Percentiles rank a stretch among this genome's conserved stretches.
phyloP scores from a whole-genome alignment of 1,284 basidiomycete species.

The Trichosporon inkin region DNA sequence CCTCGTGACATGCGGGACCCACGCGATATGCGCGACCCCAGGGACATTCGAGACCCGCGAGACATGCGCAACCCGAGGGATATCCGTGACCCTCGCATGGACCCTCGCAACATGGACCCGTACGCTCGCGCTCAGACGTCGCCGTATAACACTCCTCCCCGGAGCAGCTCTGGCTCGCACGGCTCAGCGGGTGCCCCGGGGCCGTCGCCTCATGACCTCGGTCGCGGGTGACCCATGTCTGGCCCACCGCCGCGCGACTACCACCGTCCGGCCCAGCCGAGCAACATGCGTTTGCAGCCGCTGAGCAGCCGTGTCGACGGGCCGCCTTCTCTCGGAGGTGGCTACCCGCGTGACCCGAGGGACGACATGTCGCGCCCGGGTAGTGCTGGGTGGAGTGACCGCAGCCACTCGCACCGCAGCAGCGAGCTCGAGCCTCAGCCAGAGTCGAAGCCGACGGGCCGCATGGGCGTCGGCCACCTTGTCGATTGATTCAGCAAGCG shows the following conservation, averaged over 20 bases:
- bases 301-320: slow-evolving; percentile 19
- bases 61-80: not conserved
- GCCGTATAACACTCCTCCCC: slow-evolving; percentile 11
- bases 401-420: slow-evolving; percentile 12
- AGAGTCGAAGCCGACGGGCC: slow-evolving; percentile 18
- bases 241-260: slow-evolving; percentile 13
- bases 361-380: slow-evolving; percentile 16
- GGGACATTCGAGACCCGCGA: not conserved
- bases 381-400: slow-evolving; percentile 18
- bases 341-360: slow-evolving; percentile 14
- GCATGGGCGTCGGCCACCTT: slow-evolving; percentile 25
- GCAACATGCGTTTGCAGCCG: slow-evolving; percentile 13
- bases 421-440: slow-evolving; percentile 14
- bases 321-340: slow-evolving; percentile 18
- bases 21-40: not conserved
- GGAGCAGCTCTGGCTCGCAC: slow-evolving; percentile 8
- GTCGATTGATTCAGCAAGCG: slow-evolving; percentile 16
- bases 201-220: not conserved
- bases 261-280: slow-evolving; percentile 6
- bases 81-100: slow-evolving; percentile 3
- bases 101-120: slow-evolving; percentile 5
- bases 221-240: slow-evolving; percentile 10
- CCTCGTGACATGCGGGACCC: not conserved
- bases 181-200: not conserved
- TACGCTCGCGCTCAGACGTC: slow-evolving; percentile 10